Evolutionary conservation across 306 rosid species (phyloP).

Genomic region (Carpinus viminea): DNA sequence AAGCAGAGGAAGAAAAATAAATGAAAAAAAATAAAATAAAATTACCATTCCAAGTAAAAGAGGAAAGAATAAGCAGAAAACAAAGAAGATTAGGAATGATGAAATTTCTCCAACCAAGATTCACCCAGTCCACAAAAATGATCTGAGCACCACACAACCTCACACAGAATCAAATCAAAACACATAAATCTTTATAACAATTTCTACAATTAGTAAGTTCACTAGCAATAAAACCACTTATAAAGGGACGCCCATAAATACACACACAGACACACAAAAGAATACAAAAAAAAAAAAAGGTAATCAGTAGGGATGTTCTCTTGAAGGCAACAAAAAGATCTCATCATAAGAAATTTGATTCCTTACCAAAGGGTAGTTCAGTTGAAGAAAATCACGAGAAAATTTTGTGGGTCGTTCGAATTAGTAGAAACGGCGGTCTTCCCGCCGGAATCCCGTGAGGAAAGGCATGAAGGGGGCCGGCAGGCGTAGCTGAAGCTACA

Average conservation of each 20-base stretch:
- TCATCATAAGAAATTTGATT: background rate
- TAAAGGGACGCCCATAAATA: background rate
- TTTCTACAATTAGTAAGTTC: background rate
- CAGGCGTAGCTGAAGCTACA: background rate
- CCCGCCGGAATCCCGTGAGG: background rate
- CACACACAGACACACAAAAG: background rate
- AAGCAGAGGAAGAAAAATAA: background rate
- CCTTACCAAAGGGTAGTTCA: background rate
- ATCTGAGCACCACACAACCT: background rate
- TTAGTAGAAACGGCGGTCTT: background rate
- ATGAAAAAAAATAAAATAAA: background rate
- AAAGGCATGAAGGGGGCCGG: background rate
- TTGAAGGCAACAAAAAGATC: background rate
- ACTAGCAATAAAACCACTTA: background rate
- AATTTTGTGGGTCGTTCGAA: background rate
- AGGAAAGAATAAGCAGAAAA: background rate
- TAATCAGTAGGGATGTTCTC: background rate
- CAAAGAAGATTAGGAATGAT: background rate
- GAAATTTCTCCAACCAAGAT: background rate
- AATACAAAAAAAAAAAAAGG: background rate
- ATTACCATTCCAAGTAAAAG: background rate
- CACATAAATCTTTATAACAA: background rate
- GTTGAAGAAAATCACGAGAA: background rate
- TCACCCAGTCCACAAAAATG: background rate
- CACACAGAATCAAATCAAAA: background rate